Conservation (phyloP, 306 rosid species). For the Lagenaria siceraria region DNA sequence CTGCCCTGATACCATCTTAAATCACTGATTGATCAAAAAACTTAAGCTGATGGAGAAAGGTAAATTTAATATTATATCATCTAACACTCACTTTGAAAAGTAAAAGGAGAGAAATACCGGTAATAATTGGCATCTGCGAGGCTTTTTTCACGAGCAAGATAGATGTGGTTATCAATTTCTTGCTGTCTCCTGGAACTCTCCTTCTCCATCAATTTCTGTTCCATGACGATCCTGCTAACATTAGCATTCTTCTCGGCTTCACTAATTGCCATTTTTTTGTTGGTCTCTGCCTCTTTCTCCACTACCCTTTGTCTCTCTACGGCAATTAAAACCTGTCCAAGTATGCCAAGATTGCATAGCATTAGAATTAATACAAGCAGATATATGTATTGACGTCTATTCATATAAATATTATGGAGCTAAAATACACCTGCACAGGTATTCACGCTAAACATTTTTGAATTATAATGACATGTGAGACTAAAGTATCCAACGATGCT, state of each 20-base stretch:
- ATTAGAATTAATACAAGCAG: neutral
- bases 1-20: no score
- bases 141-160: slow-evolving; percentile 61
- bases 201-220: slow-evolving; percentile 63
- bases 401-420: neutral
- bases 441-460: neutral
- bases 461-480: neutral
- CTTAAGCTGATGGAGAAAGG: no score
- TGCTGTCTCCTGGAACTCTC: slow-evolving; percentile 57
- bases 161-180: slow-evolving; percentile 76
- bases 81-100: neutral
- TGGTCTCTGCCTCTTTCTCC: slow-evolving; percentile 82
- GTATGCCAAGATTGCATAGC: slow-evolving; percentile 9
- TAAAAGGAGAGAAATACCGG: slow-evolving; percentile 31
- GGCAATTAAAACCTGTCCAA: slow-evolving; percentile 69
- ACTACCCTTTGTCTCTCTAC: slow-evolving; percentile 65
- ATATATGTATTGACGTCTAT: neutral
- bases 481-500: neutral
- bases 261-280: slow-evolving; percentile 83
- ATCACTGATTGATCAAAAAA: no score
- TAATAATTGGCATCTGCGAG: slow-evolving; percentile 78
- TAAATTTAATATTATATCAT: no score
- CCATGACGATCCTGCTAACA: slow-evolving; percentile 89
- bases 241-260: slow-evolving; percentile 93
- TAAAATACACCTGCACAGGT: neutral